Conservation (phyloP, 495 filamentous ascomycete genomes). For the Lentithecium fluviatile region DNA sequence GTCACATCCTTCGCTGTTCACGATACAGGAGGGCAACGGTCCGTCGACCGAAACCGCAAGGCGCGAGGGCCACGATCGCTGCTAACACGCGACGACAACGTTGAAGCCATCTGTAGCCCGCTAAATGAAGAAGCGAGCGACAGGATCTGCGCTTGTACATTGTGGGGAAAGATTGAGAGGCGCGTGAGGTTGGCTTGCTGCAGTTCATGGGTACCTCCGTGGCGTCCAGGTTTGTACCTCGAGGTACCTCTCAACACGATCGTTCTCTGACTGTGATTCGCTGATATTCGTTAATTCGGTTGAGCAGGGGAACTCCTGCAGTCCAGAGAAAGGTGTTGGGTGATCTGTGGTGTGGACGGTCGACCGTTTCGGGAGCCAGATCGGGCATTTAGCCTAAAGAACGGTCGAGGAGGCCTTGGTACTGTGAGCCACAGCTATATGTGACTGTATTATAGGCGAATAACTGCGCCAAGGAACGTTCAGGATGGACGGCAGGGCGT, state of each 20-base stretch:
- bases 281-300: conserved; percentile 3
- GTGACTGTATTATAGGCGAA: conserved; percentile 9
- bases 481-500: conserved; percentile 1
- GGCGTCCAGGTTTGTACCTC: conserved; percentile 22
- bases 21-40: conserved; percentile 15
- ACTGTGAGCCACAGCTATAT: conserved; percentile 30
- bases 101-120: conserved; percentile 14
- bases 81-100: conserved; percentile 26
- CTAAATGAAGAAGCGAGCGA: conserved; percentile 22
- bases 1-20: neutral
- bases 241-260: conserved; percentile 21
- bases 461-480: neutral
- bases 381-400: conserved; percentile 18
- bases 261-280: conserved; percentile 20
- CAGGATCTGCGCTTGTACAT: conserved; percentile 32
- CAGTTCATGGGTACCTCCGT: conserved; percentile 23
- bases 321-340: conserved; percentile 19
- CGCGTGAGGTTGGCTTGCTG: conserved; percentile 18
- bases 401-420: conserved; percentile 22
- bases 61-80: conserved; percentile 15
- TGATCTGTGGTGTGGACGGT: conserved; percentile 17
- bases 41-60: conserved; percentile 16
- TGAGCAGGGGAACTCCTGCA: conserved; percentile 11
- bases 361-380: conserved; percentile 13
- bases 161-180: conserved; percentile 22